Evolutionary conservation across 768 basidiomycete genomes (phyloP), one percentile per base, ranked within the genome.

Genomic region (Auricularia auricula-judae): DNA sequence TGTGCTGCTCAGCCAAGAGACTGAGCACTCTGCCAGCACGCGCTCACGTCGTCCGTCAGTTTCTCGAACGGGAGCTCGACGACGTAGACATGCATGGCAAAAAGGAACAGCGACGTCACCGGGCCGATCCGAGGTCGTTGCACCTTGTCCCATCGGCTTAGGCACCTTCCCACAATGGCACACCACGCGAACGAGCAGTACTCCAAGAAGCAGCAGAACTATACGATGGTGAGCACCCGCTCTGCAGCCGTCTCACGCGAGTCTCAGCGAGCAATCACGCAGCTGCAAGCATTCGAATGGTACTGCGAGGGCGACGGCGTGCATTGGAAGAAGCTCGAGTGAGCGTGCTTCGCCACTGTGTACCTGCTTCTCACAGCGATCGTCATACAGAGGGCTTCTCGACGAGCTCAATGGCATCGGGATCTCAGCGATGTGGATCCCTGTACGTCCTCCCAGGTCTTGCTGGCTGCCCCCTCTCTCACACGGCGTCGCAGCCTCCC

Each of bases 61-160:
- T 70, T 67, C 36, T 65, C 29, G 51, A 74, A 70, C 67, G 79
- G 75, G 70, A 80, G 75, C 35, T 72, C 67, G 64, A 78, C 69
- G 47, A 74, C 74, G 75, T 78, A 78, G 53, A 81, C 77, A 56
- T 80, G 76, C 80, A 80, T 42, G 39, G 8, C 7, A 42, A 42
- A 14, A 42, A 42, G 12, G 39, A 14, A 42, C 39, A 42, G 12
- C 39, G 39, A 42, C 4, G 39, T 42, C 39, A 42, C 39, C 39
- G 39, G 39, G 39, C 39, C 39, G 39, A 42, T 42, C 39, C 39
- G 39, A 42, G 39, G 39, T 29, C 29, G 29, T 29, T 29, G 29
- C 29, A 29, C 29, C 29, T 29, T 29, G 29, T 29, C 29, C 29
- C 29, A 29, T 29, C 29, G 29, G 29, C 29, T 29, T 29, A 29